phyloP scores from a whole-genome alignment of 208 protist species.

The Trypanosoma melophagium region DNA sequence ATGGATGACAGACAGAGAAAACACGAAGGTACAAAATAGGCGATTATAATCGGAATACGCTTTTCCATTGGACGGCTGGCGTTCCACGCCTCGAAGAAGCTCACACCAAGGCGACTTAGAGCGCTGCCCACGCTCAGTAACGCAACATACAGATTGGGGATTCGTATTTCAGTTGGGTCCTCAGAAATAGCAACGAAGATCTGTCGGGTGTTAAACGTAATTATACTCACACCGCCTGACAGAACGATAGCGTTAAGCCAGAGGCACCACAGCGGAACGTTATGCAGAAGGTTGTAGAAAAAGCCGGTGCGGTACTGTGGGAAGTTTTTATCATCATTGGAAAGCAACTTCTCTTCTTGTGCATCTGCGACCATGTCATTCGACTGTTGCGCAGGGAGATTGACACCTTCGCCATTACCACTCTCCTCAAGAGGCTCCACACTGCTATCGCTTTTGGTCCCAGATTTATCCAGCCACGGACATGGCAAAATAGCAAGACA shows the following conservation, averaged over 20 bases:
- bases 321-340: slow-evolving; percentile 26
- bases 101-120: slow-evolving; percentile 36
- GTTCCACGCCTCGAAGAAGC: slow-evolving; percentile 36
- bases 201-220: slow-evolving; percentile 40
- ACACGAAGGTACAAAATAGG: slow-evolving; percentile 34
- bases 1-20: slow-evolving; percentile 26
- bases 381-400: not conserved
- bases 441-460: not conserved
- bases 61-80: slow-evolving; percentile 29
- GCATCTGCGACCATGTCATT: not conserved
- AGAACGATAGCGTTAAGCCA: slow-evolving; percentile 37
- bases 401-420: not conserved
- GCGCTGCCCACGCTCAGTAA: slow-evolving; percentile 45
- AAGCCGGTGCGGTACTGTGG: slow-evolving; percentile 42
- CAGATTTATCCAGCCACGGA: slow-evolving; percentile 12
- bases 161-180: slow-evolving; percentile 22
- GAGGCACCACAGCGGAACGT: slow-evolving; percentile 34
- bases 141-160: slow-evolving; percentile 33
- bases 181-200: slow-evolving; percentile 42
- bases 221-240: slow-evolving; percentile 32
- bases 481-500: slow-evolving; percentile 19
- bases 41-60: slow-evolving; percentile 34
- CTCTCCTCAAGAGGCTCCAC: not conserved
- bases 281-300: slow-evolving; percentile 35
- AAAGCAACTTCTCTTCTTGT: not conserved